phyloP scores from a whole-genome alignment of 1,284 basidiomycete species.

The Mycena sp. region DNA sequence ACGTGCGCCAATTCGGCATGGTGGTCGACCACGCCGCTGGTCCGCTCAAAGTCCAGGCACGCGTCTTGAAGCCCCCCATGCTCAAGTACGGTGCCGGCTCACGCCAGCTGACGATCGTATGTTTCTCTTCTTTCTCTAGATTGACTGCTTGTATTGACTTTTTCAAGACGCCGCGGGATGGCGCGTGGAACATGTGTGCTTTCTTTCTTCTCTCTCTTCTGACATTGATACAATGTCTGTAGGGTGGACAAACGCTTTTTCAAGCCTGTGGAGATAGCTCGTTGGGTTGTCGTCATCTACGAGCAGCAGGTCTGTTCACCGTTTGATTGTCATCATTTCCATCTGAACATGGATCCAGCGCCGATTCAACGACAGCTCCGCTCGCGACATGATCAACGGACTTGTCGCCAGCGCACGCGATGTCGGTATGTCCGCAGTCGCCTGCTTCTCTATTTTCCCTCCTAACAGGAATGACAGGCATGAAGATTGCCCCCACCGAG shows the following conservation, averaged over 20 bases:
- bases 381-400: slow-evolving; percentile 59
- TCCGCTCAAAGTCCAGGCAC: slow-evolving; percentile 66
- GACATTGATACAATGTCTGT: no score
- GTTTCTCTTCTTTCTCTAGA: not conserved
- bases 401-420: slow-evolving; percentile 56
- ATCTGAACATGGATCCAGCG: slow-evolving; percentile 23
- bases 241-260: slow-evolving; percentile 29
- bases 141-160: not conserved
- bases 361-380: slow-evolving; percentile 57
- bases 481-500: slow-evolving; percentile 54
- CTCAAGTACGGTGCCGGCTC: slow-evolving; percentile 67
- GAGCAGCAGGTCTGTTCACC: slow-evolving; percentile 52
- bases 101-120: slow-evolving; percentile 43
- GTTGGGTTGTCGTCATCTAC: slow-evolving; percentile 29
- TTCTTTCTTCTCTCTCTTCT: no score
- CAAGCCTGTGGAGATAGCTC: slow-evolving; percentile 22
- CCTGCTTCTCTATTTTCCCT: not conserved
- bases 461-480: slow-evolving; percentile 51
- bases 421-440: slow-evolving; percentile 58
- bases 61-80: slow-evolving; percentile 68
- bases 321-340: slow-evolving; percentile 22
- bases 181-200: slow-evolving; percentile 43
- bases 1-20: slow-evolving; percentile 75
- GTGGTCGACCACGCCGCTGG: slow-evolving; percentile 55
- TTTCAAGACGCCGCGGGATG: slow-evolving; percentile 44